These are phyloP conservation scores for Coemansia guatemalensis DNA, from an alignment of 192 early-diverging fungal genomes.

Conservation along the genomic window DNA sequence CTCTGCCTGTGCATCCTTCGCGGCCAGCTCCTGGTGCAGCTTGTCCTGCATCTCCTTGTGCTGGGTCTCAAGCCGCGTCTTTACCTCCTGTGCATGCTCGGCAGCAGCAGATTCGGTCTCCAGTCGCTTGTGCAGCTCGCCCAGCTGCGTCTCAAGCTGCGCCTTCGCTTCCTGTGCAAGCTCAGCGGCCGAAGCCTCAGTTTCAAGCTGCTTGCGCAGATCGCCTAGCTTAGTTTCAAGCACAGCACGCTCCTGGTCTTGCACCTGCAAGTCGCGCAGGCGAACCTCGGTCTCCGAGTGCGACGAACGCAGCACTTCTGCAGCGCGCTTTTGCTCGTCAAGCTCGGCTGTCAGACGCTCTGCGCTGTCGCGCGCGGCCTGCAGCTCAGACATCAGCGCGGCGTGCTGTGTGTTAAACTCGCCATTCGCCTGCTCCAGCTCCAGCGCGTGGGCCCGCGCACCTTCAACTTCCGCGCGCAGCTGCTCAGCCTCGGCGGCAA, in stretches of 20 bases:
- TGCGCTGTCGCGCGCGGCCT: slow-evolving; percentile 6
- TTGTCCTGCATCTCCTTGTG: slow-evolving; percentile 66
- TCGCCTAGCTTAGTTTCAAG: slow-evolving; percentile 27
- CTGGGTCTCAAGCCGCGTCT: slow-evolving; percentile 66
- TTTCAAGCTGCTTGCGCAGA: slow-evolving; percentile 55
- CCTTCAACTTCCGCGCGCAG: slow-evolving; percentile 71
- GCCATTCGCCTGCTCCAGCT: slow-evolving; percentile 48
- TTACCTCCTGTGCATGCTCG: slow-evolving; percentile 65
- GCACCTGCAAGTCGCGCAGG: slow-evolving; percentile 54
- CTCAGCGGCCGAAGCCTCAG: no score
- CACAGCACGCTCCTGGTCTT: no score
- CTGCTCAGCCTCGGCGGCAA: slow-evolving; percentile 76
- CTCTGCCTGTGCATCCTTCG: slow-evolving; percentile 73
- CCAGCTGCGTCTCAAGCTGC: slow-evolving; percentile 60
- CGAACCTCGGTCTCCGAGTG: slow-evolving; percentile 37
- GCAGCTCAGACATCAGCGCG: slow-evolving; percentile 16
- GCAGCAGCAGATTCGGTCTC: slow-evolving; percentile 63
- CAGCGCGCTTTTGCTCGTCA: slow-evolving; percentile 13
- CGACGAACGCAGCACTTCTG: slow-evolving; percentile 25
- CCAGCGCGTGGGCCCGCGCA: slow-evolving; percentile 59
- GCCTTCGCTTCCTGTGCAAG: slow-evolving; percentile 41
- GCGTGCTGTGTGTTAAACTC: slow-evolving; percentile 64
- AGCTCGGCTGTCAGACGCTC: slow-evolving; percentile 13
- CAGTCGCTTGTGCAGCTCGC: slow-evolving; percentile 62
- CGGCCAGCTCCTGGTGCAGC: slow-evolving; percentile 59